phyloP scores from a whole-genome alignment of 164 flowering plant species.

The Sedum album region DNA sequence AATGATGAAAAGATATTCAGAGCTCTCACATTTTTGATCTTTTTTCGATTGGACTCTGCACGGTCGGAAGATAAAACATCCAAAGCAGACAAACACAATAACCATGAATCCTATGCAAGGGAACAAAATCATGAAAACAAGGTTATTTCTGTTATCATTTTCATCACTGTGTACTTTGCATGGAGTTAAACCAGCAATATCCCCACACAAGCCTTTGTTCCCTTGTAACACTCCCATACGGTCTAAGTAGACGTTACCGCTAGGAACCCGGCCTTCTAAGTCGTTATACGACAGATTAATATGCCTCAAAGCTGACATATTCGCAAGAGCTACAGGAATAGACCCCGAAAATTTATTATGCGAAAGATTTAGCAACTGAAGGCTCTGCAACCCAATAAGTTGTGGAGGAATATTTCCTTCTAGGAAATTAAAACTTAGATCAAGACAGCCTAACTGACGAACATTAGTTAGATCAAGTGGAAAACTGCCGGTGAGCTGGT shows the following conservation, averaged over 20 bases:
- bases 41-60: neutral
- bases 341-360: constrained; percentile 11
- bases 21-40: neutral
- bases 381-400: neutral
- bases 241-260: neutral
- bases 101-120: constrained; percentile 4
- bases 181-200: neutral
- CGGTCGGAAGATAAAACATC: neutral
- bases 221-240: constrained; percentile 3
- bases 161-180: neutral
- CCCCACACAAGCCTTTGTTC: constrained; percentile 12
- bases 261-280: constrained; percentile 10
- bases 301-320: constrained; percentile 6
- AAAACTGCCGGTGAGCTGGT: constrained; percentile 8
- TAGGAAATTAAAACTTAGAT: constrained; percentile 11
- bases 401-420: constrained; percentile 9
- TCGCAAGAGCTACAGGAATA: constrained; percentile 6
- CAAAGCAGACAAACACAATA: neutral
- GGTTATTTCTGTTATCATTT: neutral
- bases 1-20: neutral
- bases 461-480: constrained; percentile 11
- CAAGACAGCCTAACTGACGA: neutral
- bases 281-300: constrained; percentile 11
- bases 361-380: constrained; percentile 9
- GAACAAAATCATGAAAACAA: constrained; percentile 8